Evolutionary conservation across 2,329 filamentous ascomycete species (phyloP), one percentile per base, ranked within the genome.

Genomic region (Pestalotiopsis sp.): DNA sequence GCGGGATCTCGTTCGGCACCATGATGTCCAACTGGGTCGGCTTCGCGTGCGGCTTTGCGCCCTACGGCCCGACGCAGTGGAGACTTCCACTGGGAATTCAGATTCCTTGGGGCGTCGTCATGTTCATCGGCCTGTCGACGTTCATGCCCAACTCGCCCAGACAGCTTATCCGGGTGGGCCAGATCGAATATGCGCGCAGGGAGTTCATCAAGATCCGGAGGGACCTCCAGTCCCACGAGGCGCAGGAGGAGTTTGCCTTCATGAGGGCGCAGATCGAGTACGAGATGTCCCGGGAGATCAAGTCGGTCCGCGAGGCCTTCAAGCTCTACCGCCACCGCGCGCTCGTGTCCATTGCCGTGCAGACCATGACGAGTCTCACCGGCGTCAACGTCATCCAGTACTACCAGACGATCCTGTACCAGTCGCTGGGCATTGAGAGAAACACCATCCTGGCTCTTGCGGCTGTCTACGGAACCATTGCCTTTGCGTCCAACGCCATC

Each of bases 1-100:
- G 84, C 65, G 86, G 86, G 7, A 86, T 88, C 69, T 81, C 85
- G 2, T 84, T 87, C 65, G 87, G 86, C 12, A 87, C 85, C 3
- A 87, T 87, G 85, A 78, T 81, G 71, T 86, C 84, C 4, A 89
- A 89, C 74, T 89, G 86, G 87, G 82, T 88, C 4, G 86, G 86
- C 3, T 88, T 84, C 71, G 85, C 85, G 0, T 87, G 86, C 70
- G 82, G 83, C 23, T 87, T 83, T 67, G 85, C 86, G 0, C 80
- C 86, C 0, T 87, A 87, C 68, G 86, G 87, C 0, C 73, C 81
- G 4, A 75, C 83, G 0, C 87, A 89, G 74, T 89, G 86, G 87
- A 82, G 86, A 12, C 77, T 89, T 0, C 87, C 86, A 0, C 81
- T 89, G 3, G 86, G 80, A 0, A 81, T 88, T 31, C 86, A 89